Conservation (phyloP, 169 alveolate genomes). For the Eimeria falciformis region DNA sequence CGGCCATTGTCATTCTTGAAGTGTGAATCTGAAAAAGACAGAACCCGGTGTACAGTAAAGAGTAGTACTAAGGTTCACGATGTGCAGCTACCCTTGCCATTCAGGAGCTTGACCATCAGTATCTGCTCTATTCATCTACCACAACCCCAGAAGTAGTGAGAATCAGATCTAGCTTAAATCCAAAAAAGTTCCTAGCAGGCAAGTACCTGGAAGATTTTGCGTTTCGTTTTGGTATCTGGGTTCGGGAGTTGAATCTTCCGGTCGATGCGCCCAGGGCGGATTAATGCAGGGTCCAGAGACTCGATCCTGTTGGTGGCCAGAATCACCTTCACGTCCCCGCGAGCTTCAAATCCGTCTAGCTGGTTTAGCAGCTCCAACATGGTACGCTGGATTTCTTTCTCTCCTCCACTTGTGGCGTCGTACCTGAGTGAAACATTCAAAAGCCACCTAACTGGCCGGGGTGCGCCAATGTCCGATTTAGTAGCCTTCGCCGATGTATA, state of each 20-base stretch:
- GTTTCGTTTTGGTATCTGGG: slow-evolving; percentile 92
- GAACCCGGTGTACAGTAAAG: no score
- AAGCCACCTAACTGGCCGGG: no score
- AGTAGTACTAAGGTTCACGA: no score
- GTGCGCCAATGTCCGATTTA: no score
- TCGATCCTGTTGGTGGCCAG: slow-evolving; percentile 99
- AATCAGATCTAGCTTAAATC: no score
- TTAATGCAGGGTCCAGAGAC: slow-evolving; percentile 99
- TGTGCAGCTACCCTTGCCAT: no score
- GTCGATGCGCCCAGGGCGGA: slow-evolving; percentile 99
- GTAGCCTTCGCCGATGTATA: no score
- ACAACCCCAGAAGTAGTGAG: no score
- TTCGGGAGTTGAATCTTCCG: slow-evolving; percentile 99
- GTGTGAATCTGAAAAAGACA: slow-evolving; percentile 97
- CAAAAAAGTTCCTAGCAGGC: no score
- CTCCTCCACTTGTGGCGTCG: slow-evolving; percentile 99
- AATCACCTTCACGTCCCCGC: slow-evolving; percentile 98
- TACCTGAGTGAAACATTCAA: no score
- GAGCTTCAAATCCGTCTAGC: slow-evolving; percentile 99
- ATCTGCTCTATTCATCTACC: no score
- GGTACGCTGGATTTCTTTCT: slow-evolving; percentile 99
- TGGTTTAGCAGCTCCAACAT: slow-evolving; percentile 98
- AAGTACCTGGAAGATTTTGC: slow-evolving; percentile 86
- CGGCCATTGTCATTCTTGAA: slow-evolving; percentile 97
- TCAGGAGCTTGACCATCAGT: no score